Base-by-base conservation (phyloP, 768 basidiomycete genomes). In the Calocera viscosa region DNA sequence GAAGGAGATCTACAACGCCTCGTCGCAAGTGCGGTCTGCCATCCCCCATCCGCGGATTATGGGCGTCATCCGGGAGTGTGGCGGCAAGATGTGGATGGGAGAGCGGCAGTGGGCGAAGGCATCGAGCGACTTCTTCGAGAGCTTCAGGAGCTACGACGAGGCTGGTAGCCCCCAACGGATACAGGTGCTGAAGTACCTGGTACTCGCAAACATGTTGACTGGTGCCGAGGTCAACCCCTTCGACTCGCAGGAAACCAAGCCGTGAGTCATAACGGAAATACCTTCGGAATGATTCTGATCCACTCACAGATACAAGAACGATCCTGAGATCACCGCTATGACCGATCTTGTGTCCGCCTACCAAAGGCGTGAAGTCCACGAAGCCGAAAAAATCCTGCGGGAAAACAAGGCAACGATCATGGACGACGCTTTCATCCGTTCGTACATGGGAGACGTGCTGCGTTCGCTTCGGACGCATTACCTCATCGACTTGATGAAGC, bases 1-100 rank as follows among this genome's bases (percentile, higher is more conserved):
- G 63, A 95, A 97, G 82, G 94, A 96, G 77, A 96, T 98, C 65
- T 99, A 99, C 78, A 94, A 96, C 71, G 94, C 95, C 11, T 88
- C 91, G 14, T 90, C 90, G 70, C 84, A 86, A 49, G 91, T 99
- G 64, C 89, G 91, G 26, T 94, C 92, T 8, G 96, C 96, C 11
- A 97, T 99, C 69, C 94, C 96, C 17, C 96, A 98, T 78, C 96
- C 96, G 11, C 84, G 93, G 33, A 97, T 98, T 73, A 94, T 97
- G 89, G 96, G 95, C 47, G 92, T 98, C 64, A 98, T 99, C 78
- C 91, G 94, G 74, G 96, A 99, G 76, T 98, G 95, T 71, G 96
- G 96, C 17, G 96, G 96, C 1, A 99, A 99, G 78, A 99, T 99
- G 96, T 98, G 96, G 94, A 98, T 99, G 96, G 93, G 91, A 67